phyloP scores from a whole-genome alignment of 2,329 filamentous ascomycete genomes.

The Exophiala aquamarina region DNA sequence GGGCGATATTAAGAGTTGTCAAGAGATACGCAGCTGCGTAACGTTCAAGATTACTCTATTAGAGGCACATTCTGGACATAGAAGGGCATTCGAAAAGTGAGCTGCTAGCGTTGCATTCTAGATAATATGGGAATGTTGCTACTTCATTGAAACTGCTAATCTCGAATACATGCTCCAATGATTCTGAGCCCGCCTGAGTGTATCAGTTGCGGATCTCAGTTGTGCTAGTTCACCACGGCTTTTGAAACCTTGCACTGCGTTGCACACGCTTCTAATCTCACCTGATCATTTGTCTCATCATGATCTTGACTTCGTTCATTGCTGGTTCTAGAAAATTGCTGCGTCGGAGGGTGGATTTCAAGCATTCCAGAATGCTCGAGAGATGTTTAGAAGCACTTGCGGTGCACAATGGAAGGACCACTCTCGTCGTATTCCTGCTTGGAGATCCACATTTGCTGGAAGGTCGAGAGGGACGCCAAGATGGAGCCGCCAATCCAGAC shows the following conservation, averaged over 20 bases:
- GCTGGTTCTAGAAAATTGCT: slow-evolving; percentile 22
- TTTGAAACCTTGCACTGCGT: slow-evolving; percentile 14
- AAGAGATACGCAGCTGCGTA: no score
- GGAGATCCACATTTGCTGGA: slow-evolving; percentile 99
- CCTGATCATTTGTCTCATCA: slow-evolving; percentile 20
- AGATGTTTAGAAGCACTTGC: slow-evolving; percentile 95
- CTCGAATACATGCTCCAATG: slow-evolving; percentile 22
- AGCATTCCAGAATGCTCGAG: slow-evolving; percentile 17
- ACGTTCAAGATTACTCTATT: neutral
- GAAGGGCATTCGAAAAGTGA: neutral
- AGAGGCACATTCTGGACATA: neutral
- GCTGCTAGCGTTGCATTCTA: slow-evolving; percentile 24
- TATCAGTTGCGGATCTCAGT: slow-evolving; percentile 13
- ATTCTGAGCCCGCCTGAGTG: slow-evolving; percentile 11
- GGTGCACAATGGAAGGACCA: slow-evolving; percentile 98
- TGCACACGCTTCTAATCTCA: slow-evolving; percentile 23
- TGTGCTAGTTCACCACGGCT: slow-evolving; percentile 19
- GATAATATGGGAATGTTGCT: slow-evolving; percentile 23
- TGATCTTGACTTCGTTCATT: slow-evolving; percentile 25
- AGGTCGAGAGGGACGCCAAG: slow-evolving; percentile 97
- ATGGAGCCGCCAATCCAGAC: slow-evolving; percentile 99
- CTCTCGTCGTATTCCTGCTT: slow-evolving; percentile 99
- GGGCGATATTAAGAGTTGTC: no score
- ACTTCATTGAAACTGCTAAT: slow-evolving; percentile 24
- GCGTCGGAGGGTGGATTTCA: slow-evolving; percentile 13